Base-by-base conservation (phyloP, 495 filamentous ascomycete species). In the Hypoxylon cercidicola region DNA sequence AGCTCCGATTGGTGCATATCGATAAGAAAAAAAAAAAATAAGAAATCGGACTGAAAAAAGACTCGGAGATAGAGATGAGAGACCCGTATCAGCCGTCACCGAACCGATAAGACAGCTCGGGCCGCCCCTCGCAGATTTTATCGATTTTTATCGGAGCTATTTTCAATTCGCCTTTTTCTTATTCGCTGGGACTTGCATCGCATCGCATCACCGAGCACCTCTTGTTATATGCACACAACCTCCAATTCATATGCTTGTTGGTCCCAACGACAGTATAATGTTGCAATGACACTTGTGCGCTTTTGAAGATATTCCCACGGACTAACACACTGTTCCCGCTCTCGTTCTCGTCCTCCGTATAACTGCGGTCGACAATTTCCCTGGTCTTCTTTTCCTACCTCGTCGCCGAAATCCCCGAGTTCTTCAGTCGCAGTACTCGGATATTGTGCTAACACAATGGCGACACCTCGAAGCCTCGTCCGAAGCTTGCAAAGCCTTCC, bases 91-190 rank as follows among this genome's bases (percentile, higher is more conserved):
- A 6, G 35, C 62, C 56, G 63, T 60, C 63, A 16, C 47, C 57
- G 52, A 52, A 7, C 20, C 28, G 40, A 56, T 52, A 61, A 56
- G 13, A 16, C n/a, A 12, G 18, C 13, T 41, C 65, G 59, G 58
- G 8, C 48, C 53, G 53, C 53, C 9, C 21, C 16, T 30, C 43
- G 12, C 55, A 63, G 45, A 50, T 46, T 63, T 62, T n/a, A n/a
- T n/a, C n/a, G n/a, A n/a, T n/a, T n/a, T n/a, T n/a, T 59, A 60
- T 68, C 65, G 65, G 65, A 68, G 54, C 65, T 68, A 15, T 63
- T 57, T 35, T 20, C 10, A 55, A 68, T 63, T 68, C 49, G 59
- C 48, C 19, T 39, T 25, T 19, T 41, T 68, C 59, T 56, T 13
- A 68, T 63, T 62, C 60, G 55, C 39, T 52, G n/a, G 19, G 13